Evolutionary conservation across 202 grass and related monocot genomes (phyloP).

Genomic region (Panicum hallii): DNA sequence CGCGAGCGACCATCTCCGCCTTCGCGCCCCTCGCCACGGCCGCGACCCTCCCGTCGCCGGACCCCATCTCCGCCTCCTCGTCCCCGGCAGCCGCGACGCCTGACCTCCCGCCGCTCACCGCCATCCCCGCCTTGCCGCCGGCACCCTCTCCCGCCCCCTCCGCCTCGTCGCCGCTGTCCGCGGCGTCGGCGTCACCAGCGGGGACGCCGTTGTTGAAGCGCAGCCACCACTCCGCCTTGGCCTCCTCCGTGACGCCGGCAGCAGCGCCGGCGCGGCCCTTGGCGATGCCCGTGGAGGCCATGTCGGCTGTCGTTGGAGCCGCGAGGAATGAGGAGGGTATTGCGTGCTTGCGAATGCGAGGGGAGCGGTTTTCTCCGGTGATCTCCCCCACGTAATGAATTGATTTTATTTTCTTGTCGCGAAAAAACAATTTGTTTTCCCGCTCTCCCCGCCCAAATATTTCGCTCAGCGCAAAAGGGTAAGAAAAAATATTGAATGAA

Average conservation of each 20-base stretch:
- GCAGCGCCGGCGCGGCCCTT: not conserved
- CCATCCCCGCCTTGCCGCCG: not conserved
- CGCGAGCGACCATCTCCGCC: not conserved
- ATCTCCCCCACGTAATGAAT: not conserved
- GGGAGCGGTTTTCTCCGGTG: not conserved
- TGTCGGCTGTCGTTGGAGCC: not conserved
- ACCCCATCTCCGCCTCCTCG: not conserved
- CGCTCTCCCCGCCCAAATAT: not conserved
- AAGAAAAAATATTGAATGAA: too few species aligned
- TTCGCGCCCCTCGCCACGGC: not conserved
- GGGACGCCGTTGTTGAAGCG: not conserved
- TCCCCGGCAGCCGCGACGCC: not conserved
- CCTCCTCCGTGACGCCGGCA: not conserved
- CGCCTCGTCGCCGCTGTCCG: not conserved
- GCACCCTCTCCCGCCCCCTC: not conserved
- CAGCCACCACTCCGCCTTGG: not conserved
- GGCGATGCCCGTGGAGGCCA: not conserved
- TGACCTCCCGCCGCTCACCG: not conserved
- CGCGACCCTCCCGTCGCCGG: not conserved
- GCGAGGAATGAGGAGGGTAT: not conserved
- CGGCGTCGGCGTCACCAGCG: not conserved
- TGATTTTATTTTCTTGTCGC: rapidly evolving
- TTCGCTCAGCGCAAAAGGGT: too few species aligned
- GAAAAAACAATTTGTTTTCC: not conserved
- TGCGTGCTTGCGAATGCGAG: not conserved